These are phyloP conservation scores for Hyaloscypha hepaticicola DNA, from an alignment of 495 filamentous ascomycete species.

Conservation along the genomic window DNA sequence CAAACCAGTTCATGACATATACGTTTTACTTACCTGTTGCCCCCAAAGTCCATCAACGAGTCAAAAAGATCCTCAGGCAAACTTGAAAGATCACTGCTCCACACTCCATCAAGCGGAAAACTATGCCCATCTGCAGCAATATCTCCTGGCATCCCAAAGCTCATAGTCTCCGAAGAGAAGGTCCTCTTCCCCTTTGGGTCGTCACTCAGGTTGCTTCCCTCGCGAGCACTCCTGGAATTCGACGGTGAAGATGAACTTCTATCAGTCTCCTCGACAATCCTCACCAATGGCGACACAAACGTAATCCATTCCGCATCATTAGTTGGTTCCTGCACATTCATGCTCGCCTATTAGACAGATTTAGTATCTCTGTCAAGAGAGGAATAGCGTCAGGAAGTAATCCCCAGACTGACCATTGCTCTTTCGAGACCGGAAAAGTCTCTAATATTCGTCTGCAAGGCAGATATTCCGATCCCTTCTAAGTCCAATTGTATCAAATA, in stretches of 20 bases:
- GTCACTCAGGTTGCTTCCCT: background rate
- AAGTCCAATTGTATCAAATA: conserved; percentile 90
- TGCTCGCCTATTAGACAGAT: conserved; percentile 1
- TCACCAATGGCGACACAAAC: conserved; percentile 10
- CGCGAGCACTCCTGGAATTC: background rate
- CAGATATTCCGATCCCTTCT: conserved; percentile 42
- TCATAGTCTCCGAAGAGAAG: background rate
- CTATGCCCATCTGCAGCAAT: background rate
- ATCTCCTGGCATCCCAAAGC: background rate
- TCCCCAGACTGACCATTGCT: background rate
- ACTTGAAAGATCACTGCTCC: background rate
- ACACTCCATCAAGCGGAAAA: background rate
- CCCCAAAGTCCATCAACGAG: background rate
- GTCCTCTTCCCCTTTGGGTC: background rate
- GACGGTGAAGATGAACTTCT: background rate
- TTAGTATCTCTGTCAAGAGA: background rate
- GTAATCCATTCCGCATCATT: conserved; percentile 8
- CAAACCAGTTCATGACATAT: too few relatives aligned
- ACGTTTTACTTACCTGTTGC: background rate
- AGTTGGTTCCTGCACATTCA: background rate
- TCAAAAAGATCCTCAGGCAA: background rate
- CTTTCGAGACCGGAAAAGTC: background rate
- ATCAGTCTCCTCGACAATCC: conserved; percentile 10
- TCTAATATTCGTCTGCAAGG: background rate
- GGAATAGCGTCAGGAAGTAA: background rate